Conservation (phyloP, 1,139 yeast genomes). For the Pichia sp. region DNA sequence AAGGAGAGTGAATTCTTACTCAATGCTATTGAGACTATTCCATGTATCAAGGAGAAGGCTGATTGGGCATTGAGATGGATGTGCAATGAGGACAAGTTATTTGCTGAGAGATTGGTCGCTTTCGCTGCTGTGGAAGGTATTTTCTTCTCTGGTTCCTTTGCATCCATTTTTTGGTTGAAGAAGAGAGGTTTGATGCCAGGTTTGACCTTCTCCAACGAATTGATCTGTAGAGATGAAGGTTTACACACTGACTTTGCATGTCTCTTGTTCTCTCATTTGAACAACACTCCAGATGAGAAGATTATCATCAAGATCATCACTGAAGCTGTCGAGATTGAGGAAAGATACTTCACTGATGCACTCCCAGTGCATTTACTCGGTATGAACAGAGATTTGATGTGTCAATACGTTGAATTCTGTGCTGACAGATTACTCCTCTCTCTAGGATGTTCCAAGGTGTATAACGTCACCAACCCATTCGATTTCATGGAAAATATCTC, state of each 20-base stretch:
- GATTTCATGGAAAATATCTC: constrained; percentile 99
- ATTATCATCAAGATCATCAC: constrained; percentile 81
- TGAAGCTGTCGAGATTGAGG: constrained; percentile 94
- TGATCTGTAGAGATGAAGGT: constrained; percentile 98
- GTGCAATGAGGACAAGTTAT: constrained; percentile 74
- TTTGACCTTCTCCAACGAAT: constrained; percentile 90
- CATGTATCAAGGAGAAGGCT: constrained; percentile 92
- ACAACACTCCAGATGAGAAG: constrained; percentile 73
- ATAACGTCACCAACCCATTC: constrained; percentile 88
- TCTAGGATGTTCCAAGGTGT: constrained; percentile 82
- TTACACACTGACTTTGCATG: constrained; percentile 98
- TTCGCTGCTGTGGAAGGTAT: constrained; percentile 99
- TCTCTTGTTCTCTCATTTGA: constrained; percentile 84
- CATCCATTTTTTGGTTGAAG: constrained; percentile 96
- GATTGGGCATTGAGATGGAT: constrained; percentile 99
- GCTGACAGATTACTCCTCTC: constrained; percentile 92
- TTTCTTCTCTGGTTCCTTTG: constrained; percentile 96
- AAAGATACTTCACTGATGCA: constrained; percentile 90
- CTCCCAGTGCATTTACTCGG: constrained; percentile 88
- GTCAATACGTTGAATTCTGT: constrained; percentile 94
- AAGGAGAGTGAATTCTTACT: constrained; percentile 82
- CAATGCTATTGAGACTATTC: constrained; percentile 91
- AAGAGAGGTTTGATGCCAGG: constrained; percentile 99
- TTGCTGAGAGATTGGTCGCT: constrained; percentile 93
- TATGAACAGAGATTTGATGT: constrained; percentile 88